Conservation (phyloP, 1,139 yeast genomes). For the Suhomyces choctaworum region DNA sequence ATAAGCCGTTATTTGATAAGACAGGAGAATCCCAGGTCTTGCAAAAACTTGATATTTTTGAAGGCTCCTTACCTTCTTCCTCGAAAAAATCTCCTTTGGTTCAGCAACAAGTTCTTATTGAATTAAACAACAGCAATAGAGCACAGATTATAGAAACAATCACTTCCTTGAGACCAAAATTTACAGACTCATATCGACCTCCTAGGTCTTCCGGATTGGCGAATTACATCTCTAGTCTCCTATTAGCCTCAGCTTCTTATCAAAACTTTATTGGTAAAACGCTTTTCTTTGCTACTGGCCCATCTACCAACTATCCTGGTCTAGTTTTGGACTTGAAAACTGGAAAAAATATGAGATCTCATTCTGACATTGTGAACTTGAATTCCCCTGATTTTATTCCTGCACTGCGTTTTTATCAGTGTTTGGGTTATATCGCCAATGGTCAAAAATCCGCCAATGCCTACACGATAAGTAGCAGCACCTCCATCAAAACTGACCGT, state of each 20-base stretch:
- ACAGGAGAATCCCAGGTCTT: constrained; percentile 14
- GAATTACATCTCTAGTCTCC: constrained; percentile 23
- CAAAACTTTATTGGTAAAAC: constrained; percentile 28
- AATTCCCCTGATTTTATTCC: constrained; percentile 27
- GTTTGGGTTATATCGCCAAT: constrained; percentile 31
- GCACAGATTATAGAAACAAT: constrained; percentile 17
- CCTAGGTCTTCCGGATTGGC: constrained; percentile 37
- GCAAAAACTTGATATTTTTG: constrained; percentile 12
- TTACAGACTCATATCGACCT: constrained; percentile 31
- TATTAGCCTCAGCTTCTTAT: constrained; percentile 23
- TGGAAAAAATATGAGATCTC: constrained; percentile 29
- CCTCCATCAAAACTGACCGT: constrained; percentile 28
- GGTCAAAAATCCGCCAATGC: constrained; percentile 32
- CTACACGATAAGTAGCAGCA: constrained; percentile 17
- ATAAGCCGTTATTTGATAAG: constrained; percentile 7
- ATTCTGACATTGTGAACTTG: constrained; percentile 34
- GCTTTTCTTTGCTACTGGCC: constrained; percentile 35
- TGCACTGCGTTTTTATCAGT: constrained; percentile 30
- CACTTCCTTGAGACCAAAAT: constrained; percentile 22
- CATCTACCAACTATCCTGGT: constrained; percentile 40
- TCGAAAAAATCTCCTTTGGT: constrained; percentile 16
- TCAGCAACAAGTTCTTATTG: constrained; percentile 8
- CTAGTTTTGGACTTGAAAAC: constrained; percentile 22
- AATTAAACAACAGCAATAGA: constrained; percentile 5
- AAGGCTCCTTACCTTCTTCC: constrained; percentile 6